Percentiles rank a stretch among this genome's conserved stretches.
phyloP scores from a whole-genome alignment of 1,139 yeast genomes.

The Petasospora fabianii region DNA sequence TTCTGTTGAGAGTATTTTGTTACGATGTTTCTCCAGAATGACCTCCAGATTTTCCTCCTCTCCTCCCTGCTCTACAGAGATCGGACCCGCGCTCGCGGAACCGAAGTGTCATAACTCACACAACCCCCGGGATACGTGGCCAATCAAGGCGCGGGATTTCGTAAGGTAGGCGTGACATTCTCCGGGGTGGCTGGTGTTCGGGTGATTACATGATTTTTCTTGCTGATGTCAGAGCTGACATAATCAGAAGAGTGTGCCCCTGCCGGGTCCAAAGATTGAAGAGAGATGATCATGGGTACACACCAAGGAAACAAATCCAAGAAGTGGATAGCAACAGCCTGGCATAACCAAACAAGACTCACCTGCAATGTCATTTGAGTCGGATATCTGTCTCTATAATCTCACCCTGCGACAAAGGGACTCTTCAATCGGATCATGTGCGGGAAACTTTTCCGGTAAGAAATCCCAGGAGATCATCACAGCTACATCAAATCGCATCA shows the following conservation, averaged over 20 bases:
- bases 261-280: too few species aligned
- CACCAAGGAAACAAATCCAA: too few species aligned
- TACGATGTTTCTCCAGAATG: neutral
- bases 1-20: too few species aligned
- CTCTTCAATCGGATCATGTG: slow-evolving; percentile 48
- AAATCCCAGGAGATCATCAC: slow-evolving; percentile 63
- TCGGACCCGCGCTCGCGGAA: slow-evolving; percentile 5
- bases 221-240: too few species aligned
- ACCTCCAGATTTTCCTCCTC: neutral
- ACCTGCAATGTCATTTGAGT: too few species aligned
- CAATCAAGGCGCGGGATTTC: slow-evolving; percentile 11
- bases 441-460: slow-evolving; percentile 66
- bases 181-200: neutral
- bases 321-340: too few species aligned
- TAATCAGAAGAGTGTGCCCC: too few species aligned
- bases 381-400: slow-evolving; percentile 53
- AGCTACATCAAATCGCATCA: slow-evolving; percentile 52
- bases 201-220: too few species aligned
- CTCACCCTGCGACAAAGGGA: slow-evolving; percentile 60
- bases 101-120: slow-evolving; percentile 2
- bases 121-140: slow-evolving; percentile 3
- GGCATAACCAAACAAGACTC: too few species aligned
- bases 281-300: too few species aligned
- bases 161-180: slow-evolving; percentile 2
- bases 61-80: neutral